These are phyloP conservation scores for Colletotrichum eleusines DNA, from an alignment of 2,329 filamentous ascomycete genomes.

Conservation along the genomic window DNA sequence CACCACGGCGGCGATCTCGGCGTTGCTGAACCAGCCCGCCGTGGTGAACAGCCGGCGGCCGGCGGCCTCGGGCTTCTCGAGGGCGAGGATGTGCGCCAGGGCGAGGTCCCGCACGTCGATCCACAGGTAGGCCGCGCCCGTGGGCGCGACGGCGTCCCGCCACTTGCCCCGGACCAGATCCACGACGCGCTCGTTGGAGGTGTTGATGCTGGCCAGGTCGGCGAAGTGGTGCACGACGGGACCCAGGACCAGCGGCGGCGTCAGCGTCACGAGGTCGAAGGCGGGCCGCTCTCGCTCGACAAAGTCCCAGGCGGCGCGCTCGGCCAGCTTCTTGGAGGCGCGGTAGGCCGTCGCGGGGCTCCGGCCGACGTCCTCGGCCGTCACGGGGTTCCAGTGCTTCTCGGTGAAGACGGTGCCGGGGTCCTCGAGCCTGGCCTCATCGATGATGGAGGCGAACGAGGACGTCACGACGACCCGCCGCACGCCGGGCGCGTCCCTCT, in stretches of 20 bases:
- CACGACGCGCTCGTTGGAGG: constrained; percentile 65
- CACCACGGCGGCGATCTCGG: constrained; percentile 57
- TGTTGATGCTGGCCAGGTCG: constrained; percentile 60
- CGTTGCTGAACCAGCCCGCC: constrained; percentile 61
- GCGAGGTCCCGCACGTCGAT: constrained; percentile 70
- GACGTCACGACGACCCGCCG: constrained; percentile 77
- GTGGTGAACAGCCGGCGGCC: constrained; percentile 65
- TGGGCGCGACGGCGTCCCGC: constrained; percentile 57
- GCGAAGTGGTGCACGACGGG: constrained; percentile 42
- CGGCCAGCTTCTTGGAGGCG: constrained; percentile 67
- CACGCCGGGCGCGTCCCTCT: constrained; percentile 68
- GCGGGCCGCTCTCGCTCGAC: constrained; percentile 55
- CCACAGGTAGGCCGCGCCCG: constrained; percentile 59
- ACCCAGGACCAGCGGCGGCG: constrained; percentile 63
- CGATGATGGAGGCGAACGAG: constrained; percentile 66
- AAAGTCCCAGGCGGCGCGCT: constrained; percentile 67
- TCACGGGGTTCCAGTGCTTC: constrained; percentile 66
- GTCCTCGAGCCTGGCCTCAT: constrained; percentile 53
- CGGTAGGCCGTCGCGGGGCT: constrained; percentile 62
- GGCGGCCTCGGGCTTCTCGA: constrained; percentile 61
- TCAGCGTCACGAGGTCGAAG: constrained; percentile 66
- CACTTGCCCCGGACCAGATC: constrained; percentile 63
- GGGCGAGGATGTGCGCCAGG: constrained; percentile 63
- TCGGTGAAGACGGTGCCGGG: constrained; percentile 58
- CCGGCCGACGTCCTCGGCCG: constrained; percentile 57